Conservation (phyloP, 352 stramenopile genomes). For the Phytopythium mirpurense region DNA sequence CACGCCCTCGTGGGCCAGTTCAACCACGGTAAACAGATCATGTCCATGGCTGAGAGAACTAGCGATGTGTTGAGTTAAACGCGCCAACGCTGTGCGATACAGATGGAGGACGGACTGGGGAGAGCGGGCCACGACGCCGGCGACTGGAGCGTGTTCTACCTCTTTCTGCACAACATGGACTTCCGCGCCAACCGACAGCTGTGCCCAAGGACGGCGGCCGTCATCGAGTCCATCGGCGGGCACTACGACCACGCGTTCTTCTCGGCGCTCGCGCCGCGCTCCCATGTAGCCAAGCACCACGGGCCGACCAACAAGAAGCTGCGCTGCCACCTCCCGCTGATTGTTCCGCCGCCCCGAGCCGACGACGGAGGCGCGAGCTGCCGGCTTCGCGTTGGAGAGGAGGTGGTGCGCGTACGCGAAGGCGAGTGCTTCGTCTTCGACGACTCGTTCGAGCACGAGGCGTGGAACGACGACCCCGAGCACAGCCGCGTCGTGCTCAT, state of each 20-base stretch:
- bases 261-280: constrained; percentile 73
- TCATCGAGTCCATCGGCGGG: constrained; percentile 52
- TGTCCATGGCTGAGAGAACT: too few species aligned
- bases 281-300: constrained; percentile 79
- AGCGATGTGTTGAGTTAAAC: too few species aligned
- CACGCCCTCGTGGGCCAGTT: constrained; percentile 63
- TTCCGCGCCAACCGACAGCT: constrained; percentile 59
- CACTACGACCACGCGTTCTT: constrained; percentile 88
- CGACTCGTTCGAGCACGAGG: constrained; percentile 98
- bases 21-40: constrained; percentile 13
- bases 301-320: constrained; percentile 92
- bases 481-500: constrained; percentile 89
- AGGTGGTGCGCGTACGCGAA: constrained; percentile 67
- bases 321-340: constrained; percentile 76
- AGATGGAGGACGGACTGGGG: constrained; percentile 68
- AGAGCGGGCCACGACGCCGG: constrained; percentile 72
- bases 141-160: constrained; percentile 88
- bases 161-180: constrained; percentile 85
- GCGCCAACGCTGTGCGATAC: too few species aligned
- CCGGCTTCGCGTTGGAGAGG: constrained; percentile 63
- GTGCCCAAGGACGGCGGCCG: constrained; percentile 51
- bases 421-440: constrained; percentile 97
- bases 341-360: constrained; percentile 47
- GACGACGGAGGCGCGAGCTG: constrained; percentile 18
- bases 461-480: constrained; percentile 92